Evolutionary conservation across 495 filamentous ascomycete species (phyloP).

Genomic region (Talaromyces borbonicus): DNA sequence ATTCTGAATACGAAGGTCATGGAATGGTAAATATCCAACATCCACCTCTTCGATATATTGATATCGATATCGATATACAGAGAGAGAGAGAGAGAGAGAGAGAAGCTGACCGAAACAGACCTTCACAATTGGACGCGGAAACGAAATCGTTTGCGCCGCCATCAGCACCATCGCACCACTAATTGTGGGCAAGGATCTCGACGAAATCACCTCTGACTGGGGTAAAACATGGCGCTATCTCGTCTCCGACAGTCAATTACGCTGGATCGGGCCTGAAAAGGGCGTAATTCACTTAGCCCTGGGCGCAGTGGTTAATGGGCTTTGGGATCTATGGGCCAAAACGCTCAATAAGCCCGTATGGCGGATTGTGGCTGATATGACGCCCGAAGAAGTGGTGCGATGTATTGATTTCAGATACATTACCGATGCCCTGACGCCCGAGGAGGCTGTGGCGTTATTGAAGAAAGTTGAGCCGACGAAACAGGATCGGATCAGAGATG

Average conservation of each 20-base stretch:
- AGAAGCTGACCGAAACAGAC: slow-evolving; percentile 41
- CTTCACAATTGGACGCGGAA: slow-evolving; percentile 93
- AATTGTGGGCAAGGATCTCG: slow-evolving; percentile 61
- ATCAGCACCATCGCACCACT: slow-evolving; percentile 69
- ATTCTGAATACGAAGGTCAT: slow-evolving; percentile 63
- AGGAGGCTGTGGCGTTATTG: slow-evolving; percentile 69
- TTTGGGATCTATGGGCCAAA: slow-evolving; percentile 96
- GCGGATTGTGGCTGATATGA: slow-evolving; percentile 84
- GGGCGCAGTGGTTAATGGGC: slow-evolving; percentile 80
- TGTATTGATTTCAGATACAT: slow-evolving; percentile 94
- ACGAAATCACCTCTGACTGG: slow-evolving; percentile 69
- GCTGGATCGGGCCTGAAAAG: slow-evolving; percentile 95
- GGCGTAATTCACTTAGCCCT: slow-evolving; percentile 90
- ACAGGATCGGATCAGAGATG: slow-evolving; percentile 56
- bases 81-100: too few relatives aligned
- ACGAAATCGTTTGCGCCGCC: slow-evolving; percentile 84
- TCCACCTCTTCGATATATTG: neutral
- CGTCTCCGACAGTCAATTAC: slow-evolving; percentile 78
- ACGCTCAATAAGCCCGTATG: slow-evolving; percentile 77
- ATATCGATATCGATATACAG: too few relatives aligned
- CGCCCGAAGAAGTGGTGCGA: slow-evolving; percentile 70
- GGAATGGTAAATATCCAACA: slow-evolving; percentile 55
- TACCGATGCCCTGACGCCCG: slow-evolving; percentile 82
- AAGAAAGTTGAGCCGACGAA: slow-evolving; percentile 53
- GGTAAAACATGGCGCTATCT: slow-evolving; percentile 86